Evolutionary conservation across 192 early-diverging fungal genomes (phyloP), one percentile per base, ranked within the genome.

Genomic region (Entomortierella chlamydospora): DNA sequence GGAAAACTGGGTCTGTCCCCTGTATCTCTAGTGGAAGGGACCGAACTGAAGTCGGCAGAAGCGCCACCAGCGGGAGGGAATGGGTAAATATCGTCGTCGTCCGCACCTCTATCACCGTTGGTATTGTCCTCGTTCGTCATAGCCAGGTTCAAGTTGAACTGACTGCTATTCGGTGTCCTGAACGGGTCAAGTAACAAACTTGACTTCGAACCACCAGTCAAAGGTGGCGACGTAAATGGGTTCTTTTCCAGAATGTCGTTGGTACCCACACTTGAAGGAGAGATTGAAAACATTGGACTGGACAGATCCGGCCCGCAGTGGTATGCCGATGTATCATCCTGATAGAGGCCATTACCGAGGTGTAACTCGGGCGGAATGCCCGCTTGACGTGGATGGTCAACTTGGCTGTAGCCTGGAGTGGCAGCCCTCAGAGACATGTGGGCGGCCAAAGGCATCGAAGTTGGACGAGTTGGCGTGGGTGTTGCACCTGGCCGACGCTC

Each of bases 141-240:
- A 4, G 10, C 26, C 4, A 60, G 34, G 20, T 34, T 58, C 34
- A 73, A 33, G 22, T 45, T 65, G 4, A 59, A 30, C n/a, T 65
- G 71, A 13, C 62, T 73, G 29, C 60, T 73, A 20, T 73, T 73
- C 3, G 64, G 47, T 20, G 71, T 65, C 47, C 62, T 30, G 63
- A 73, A 73, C 0, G 71, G 71, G 15, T 73, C 71, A 28, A 41
- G 39, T 25, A 64, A 11, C 20, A 33, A 17, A 45, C 59, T 56
- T 3, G 41, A 29, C 18, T 55, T 71, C 18, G 52, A 60, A 1
- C 18, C 30, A 13, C 62, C 71, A 0, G 71, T 65, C 2, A 65
- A 47, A 1, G 71, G 62, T 0, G 71, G 71, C n/a, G 71, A 73
- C 34, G 31, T 17, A 23, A 73, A 73, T 0, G 71, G 71, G n/a